Evolutionary conservation across 2,329 filamentous ascomycete genomes (phyloP), one percentile per base, ranked within the genome.

Genomic region (Clarireedia sp.): DNA sequence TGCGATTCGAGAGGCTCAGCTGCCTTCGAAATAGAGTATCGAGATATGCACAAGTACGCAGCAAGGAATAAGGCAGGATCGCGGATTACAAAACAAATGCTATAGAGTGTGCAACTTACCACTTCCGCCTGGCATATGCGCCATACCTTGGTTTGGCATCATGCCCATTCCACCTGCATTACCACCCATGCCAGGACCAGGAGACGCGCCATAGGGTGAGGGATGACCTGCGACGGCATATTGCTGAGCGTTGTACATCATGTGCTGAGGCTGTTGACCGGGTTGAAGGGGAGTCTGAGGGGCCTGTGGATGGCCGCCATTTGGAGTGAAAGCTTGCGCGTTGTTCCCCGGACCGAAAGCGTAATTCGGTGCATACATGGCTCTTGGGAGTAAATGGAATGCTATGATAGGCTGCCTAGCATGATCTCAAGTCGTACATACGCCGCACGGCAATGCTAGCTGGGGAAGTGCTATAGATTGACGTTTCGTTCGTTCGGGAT

Each of bases 171-270:
- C 62, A 56, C 59, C 61, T 51, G 63, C 60, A 61, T 64, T 66
- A 26, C 59, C 60, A 59, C 59, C 62, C 63, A 65, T 64, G 57
- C 61, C 62, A 33, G 64, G 62, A 41, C 56, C 60, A 33, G 29
- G 29, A 49, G 61, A 57, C 43, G 59, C 54, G 48, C 54, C 62
- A 52, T 66, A 67, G 19, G 61, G 60, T 33, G 65, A 64, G 38
- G 63, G 64, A 48, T 67, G 62, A 44, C 56, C 29, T 51, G 57
- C 56, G 26, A 52, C 56, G n/a, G 56, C 58, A 45, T 55, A 65
- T 49, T 68, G 63, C 55, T 66, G 64, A 52, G 63, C 72, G 67
- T 79, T 80, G 69, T 80, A 83, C 78, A 82, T 82, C 73, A 80
- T 77, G 69, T 77, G 76, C 64, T 66, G 66, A 61, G 66, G 66